Percentiles rank a stretch among this genome's conserved stretches.
phyloP scores from a whole-genome alignment of 352 stramenopile species.

The Peronospora tabacina region DNA sequence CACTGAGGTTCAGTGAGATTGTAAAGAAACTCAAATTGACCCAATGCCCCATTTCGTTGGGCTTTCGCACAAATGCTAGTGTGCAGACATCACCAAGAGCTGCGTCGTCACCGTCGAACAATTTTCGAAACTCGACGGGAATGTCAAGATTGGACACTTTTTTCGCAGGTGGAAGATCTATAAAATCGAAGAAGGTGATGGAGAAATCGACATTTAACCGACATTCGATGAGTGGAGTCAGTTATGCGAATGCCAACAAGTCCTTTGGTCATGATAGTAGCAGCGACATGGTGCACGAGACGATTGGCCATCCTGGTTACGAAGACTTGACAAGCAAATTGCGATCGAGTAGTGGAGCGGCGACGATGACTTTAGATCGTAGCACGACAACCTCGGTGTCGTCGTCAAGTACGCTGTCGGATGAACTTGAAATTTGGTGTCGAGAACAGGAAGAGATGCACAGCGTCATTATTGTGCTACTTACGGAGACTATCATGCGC shows the following conservation, averaged over 20 bases:
- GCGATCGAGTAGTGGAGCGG: constrained; percentile 9
- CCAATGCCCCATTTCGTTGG: constrained; percentile 56
- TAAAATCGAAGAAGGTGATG: constrained; percentile 4
- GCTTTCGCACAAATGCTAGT: constrained; percentile 62
- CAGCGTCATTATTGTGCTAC: constrained; percentile 65
- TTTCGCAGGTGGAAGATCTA: constrained; percentile 9
- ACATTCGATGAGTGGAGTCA: constrained; percentile 17
- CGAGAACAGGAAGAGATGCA: constrained; percentile 84
- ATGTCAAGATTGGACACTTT: constrained; percentile 13
- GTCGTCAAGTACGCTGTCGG: constrained; percentile 53
- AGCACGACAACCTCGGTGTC: constrained; percentile 43
- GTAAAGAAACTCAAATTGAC: constrained; percentile 71
- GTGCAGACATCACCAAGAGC: constrained; percentile 52
- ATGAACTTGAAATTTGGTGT: constrained; percentile 72
- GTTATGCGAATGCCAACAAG: constrained; percentile 3
- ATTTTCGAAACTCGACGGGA: constrained; percentile 13
- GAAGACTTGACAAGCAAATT: constrained; percentile 7
- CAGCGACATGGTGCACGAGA: constrained; percentile 21
- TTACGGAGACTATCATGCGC: constrained; percentile 75
- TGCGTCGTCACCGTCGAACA: constrained; percentile 6
- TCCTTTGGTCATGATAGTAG: constrained; percentile 25
- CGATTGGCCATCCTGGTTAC: constrained; percentile 12
- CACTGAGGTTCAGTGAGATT: constrained; percentile 58
- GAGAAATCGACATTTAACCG: constrained; percentile 1
- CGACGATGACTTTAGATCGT: constrained; percentile 20